Conservation (phyloP, 2,329 filamentous ascomycete species). For the Eurotiales sp. region DNA sequence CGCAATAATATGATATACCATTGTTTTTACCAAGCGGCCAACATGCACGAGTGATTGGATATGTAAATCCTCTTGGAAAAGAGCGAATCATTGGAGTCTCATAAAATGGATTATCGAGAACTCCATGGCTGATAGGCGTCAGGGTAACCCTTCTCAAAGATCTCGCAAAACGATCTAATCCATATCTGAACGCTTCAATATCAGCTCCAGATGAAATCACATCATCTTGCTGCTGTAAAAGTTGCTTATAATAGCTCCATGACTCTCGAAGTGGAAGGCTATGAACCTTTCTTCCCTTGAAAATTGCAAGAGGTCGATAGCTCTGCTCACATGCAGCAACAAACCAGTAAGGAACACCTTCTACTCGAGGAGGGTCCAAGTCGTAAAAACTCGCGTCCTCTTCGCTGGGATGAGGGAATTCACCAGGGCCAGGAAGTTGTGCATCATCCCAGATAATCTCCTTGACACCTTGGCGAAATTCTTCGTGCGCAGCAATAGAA, state of each 20-base stretch:
- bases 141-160: slow-evolving; percentile 35
- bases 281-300: background rate
- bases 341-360: too few species aligned
- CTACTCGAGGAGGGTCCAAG: background rate
- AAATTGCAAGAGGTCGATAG: too few species aligned
- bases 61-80: slow-evolving; percentile 38
- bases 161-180: slow-evolving; percentile 29
- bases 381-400: background rate
- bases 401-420: too few species aligned
- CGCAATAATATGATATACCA: background rate
- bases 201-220: slow-evolving; percentile 28
- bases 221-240: slow-evolving; percentile 31
- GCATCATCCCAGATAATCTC: slow-evolving; percentile 35
- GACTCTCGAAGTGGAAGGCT: background rate
- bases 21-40: background rate
- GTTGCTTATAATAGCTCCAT: slow-evolving; percentile 28
- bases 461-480: slow-evolving; percentile 25
- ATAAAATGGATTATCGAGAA: slow-evolving; percentile 33
- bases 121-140: slow-evolving; percentile 39
- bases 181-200: slow-evolving; percentile 29
- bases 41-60: slow-evolving; percentile 34
- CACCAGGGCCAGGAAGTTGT: background rate
- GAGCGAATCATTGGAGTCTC: slow-evolving; percentile 42
- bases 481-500: slow-evolving; percentile 34
- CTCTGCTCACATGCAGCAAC: too few species aligned